Evolutionary conservation across 345 rosid genomes (phyloP), one percentile per base, ranked within the genome.

Genomic region (Eucalyptus rudis): DNA sequence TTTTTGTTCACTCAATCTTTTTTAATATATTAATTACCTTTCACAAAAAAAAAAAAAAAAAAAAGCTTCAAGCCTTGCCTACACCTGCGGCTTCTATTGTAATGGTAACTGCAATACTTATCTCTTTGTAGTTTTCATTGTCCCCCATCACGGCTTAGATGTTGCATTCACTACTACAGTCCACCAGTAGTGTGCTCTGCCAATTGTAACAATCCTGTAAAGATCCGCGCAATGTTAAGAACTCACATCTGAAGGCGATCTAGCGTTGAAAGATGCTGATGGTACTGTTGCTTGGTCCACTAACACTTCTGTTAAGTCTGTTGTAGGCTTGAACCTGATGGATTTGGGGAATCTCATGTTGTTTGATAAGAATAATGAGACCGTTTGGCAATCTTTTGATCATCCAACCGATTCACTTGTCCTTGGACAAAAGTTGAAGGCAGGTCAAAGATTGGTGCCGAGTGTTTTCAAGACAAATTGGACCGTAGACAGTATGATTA

Each of bases 171-270:
- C 12, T 13, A 11, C 15, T 17, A 36, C 36, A 36, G 62, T 43
- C 68, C 89, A 1, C 86, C 14, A 86, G 40, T 91, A 66, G 92
- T 88, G 36, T 91, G 93, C 91, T 88, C 91, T 86, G 91, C 92
- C 15, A 92, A 91, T 24, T 49, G 89, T 24, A 88, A 90, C 56
- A 47, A 83, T 43, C 91, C 90, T 14, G 90, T 90, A 22, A 56
- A 22, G 47, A 24, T 86, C 36, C 43, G 19, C 40, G 88, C 76
- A 4, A 58, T 89, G 4, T 81, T 90, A 31, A 36, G 29, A 88
- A 51, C 90, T 88, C 31, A 88, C 89, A 4, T 19, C 76, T 5
- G 66, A 86, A 16, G 91, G 90, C 47, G 76, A 76, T 58, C 80
- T 90, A 52, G 58, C 88, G 44, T 49, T 92, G 87, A 33, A 33